Evolutionary conservation across 2,329 filamentous ascomycete species (phyloP), one percentile per base, ranked within the genome.

Genomic region (Fusarium dlaminii): DNA sequence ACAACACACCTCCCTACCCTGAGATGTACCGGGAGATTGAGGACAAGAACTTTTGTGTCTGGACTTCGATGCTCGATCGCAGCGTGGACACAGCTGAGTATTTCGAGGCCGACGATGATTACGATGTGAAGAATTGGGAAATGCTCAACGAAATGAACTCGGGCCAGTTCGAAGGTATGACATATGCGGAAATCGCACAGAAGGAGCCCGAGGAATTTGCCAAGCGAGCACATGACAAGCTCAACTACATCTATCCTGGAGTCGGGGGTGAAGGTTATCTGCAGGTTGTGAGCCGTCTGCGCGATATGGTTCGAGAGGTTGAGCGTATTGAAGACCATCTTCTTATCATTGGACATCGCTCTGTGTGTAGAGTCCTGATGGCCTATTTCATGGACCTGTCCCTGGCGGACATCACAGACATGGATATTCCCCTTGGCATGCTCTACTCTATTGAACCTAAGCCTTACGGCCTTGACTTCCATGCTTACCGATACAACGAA

Each of bases 121-220:
- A 96, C 81, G 96, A 98, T 75, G 92, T 97, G 77, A 99, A 99
- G 85, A 94, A 97, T 76, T 98, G 96, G 94, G 93, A 95, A 79
- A 97, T 98, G 94, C 89, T 99, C 58, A 97, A 99, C 80, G 96
- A 99, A 83, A 90, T 99, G 55, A 97, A 98, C 78, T 93, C 96
- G 0, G 96, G 96, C 20, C 89, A 91, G 56, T 98, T 98, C 85
- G 96, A 99, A 80, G 96, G 96, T 57, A 91, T 98, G 87, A 98
- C 96, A 0, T 98, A 99, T 81, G 90, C 93, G 5, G 94, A 98
- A 77, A 98, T 99, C 76, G 92, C 91, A 63, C 85, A 88, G n/a
- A 90, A 91, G 69, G 92, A 93, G 79, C 92, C 92, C 0, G 91
- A 94, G 6, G 95, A 99, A 80, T 99, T 94, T 80, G 87, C 87